phyloP scores from a whole-genome alignment of 2,329 filamentous ascomycete species.

The Fusarium sp. region DNA sequence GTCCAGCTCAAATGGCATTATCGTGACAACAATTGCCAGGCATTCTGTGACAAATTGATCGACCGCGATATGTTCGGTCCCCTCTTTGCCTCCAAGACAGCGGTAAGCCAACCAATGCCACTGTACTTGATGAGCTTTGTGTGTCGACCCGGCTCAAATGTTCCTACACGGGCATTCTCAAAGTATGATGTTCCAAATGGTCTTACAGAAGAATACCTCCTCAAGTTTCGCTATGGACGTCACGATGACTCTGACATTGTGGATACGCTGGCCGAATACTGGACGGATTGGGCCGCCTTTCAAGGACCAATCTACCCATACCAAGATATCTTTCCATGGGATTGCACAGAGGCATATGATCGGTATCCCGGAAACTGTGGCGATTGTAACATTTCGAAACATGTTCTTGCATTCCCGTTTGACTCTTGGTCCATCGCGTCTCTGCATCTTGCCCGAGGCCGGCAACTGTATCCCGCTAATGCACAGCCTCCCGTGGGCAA shows the following conservation, averaged over 20 bases:
- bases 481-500: accelerated
- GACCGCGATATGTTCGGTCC: slow-evolving; percentile 42
- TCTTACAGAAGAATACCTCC: slow-evolving; percentile 54
- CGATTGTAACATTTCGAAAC: slow-evolving; percentile 53
- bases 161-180: slow-evolving; percentile 35
- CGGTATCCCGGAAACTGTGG: slow-evolving; percentile 49
- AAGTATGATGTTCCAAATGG: slow-evolving; percentile 52
- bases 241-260: slow-evolving; percentile 54
- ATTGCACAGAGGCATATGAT: slow-evolving; percentile 55
- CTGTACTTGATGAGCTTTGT: slow-evolving; percentile 54
- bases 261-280: slow-evolving; percentile 55
- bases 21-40: slow-evolving; percentile 49
- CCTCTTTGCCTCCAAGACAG: slow-evolving; percentile 35
- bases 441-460: slow-evolving; percentile 48
- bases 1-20: slow-evolving; percentile 44
- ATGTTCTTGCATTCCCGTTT: slow-evolving; percentile 55
- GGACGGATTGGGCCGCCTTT: slow-evolving; percentile 55
- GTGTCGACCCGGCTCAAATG: slow-evolving; percentile 41
- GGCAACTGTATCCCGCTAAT: slow-evolving; percentile 45
- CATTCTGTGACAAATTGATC: slow-evolving; percentile 50
- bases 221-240: slow-evolving; percentile 49
- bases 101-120: neutral
- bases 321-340: slow-evolving; percentile 56
- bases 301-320: slow-evolving; percentile 49
- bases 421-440: slow-evolving; percentile 54